Evolutionary conservation across 768 basidiomycete genomes (phyloP).

Genomic region (Lenzites betulinus): DNA sequence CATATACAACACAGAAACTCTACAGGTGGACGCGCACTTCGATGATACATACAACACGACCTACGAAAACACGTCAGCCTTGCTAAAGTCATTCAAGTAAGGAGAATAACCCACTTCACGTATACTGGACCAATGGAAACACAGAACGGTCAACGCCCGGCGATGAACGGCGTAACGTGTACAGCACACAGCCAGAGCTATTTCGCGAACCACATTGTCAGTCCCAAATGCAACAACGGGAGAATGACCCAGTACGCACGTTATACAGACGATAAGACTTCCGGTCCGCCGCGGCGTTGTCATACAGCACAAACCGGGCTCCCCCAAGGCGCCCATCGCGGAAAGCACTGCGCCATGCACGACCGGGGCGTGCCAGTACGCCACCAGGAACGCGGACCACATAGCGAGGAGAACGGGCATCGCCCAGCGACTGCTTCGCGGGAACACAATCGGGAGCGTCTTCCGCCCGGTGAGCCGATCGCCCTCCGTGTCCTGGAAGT

Average conservation of each 20-base stretch:
- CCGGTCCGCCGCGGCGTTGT: neutral
- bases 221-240: neutral
- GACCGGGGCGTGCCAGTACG: neutral
- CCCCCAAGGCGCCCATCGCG: neutral
- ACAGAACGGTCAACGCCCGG: neutral
- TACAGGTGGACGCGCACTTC: too few relatives aligned
- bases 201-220: neutral
- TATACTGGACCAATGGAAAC: too few relatives aligned
- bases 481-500: slow-evolving; percentile 14
- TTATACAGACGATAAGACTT: slow-evolving; percentile 10
- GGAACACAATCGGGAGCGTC: slow-evolving; percentile 14
- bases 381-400: slow-evolving; percentile 9
- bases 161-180: slow-evolving; percentile 12
- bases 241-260: too few relatives aligned
- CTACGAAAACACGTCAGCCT: too few relatives aligned
- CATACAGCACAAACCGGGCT: neutral
- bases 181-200: slow-evolving; percentile 15
- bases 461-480: slow-evolving; percentile 2
- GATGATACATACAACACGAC: too few relatives aligned
- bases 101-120: too few relatives aligned
- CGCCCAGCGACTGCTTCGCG: neutral
- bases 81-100: too few relatives aligned
- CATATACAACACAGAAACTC: too few relatives aligned
- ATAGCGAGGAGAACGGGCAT: neutral
- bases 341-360: neutral